Evolutionary conservation across 345 rosid species (phyloP).

Genomic region (Ceriops tagal): DNA sequence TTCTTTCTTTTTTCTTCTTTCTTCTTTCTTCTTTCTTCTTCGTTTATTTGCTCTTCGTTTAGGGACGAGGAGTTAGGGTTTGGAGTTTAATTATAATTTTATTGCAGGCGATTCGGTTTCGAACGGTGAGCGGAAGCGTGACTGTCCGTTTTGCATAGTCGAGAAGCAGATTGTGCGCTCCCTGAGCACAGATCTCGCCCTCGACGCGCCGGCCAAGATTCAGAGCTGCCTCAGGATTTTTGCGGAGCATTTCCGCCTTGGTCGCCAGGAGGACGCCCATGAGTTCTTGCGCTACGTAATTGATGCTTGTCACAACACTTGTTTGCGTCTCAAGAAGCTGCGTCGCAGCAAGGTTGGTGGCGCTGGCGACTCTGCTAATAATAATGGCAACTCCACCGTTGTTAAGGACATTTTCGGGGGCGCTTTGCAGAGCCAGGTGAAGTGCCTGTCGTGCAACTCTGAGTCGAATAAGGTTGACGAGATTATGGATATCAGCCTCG

Average conservation of each 20-base stretch:
- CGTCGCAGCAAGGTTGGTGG: conserved; percentile 25
- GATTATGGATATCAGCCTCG: conserved; percentile 96
- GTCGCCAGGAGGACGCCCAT: conserved; percentile 96
- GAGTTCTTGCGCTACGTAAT: conserved; percentile 90
- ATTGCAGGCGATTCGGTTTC: conserved; percentile 55
- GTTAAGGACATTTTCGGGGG: conserved; percentile 97
- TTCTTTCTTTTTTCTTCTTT: no score
- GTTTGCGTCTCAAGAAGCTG: conserved; percentile 79
- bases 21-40: not conserved
- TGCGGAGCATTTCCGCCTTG: conserved; percentile 67
- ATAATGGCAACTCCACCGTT: conserved; percentile 33
- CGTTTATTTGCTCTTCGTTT: not conserved
- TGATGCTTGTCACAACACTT: conserved; percentile 91
- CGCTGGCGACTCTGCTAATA: conserved; percentile 6
- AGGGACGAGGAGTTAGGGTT: not conserved
- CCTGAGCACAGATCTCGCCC: conserved; percentile 51
- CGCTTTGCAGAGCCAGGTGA: conserved; percentile 91
- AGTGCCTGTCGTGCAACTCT: conserved; percentile 75
- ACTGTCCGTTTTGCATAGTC: conserved; percentile 83
- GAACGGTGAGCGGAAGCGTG: conserved; percentile 56
- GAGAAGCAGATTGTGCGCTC: conserved; percentile 81
- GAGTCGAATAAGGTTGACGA: conserved; percentile 96
- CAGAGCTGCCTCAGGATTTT: conserved; percentile 58
- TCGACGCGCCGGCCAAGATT: conserved; percentile 69
- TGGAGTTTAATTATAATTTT: not conserved